These are phyloP conservation scores for Nakazawaea holstii DNA, from an alignment of 805 yeast species.

Conservation along the genomic window DNA sequence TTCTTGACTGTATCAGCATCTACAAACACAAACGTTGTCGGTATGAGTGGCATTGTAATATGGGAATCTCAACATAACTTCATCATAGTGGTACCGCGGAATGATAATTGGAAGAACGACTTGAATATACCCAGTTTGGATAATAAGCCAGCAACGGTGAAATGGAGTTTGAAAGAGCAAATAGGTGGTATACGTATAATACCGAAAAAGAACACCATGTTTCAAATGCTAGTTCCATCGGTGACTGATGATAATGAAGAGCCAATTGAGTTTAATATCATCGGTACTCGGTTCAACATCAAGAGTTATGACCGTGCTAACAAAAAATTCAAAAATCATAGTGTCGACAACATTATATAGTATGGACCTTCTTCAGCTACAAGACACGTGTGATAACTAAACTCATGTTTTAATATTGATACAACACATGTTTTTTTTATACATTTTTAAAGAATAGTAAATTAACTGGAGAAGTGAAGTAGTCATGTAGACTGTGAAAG, in stretches of 20 bases:
- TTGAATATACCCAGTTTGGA: slow-evolving; percentile 17
- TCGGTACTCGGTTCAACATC: slow-evolving; percentile 76
- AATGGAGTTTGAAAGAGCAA: slow-evolving; percentile 18
- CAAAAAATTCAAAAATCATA: slow-evolving; percentile 77
- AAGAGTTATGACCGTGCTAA: slow-evolving; percentile 78
- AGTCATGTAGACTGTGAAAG: too few relatives aligned
- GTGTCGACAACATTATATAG: slow-evolving; percentile 48
- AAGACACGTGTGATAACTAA: too few relatives aligned
- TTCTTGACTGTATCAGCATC: slow-evolving; percentile 51
- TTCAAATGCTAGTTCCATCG: slow-evolving; percentile 43
- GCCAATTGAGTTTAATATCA: slow-evolving; percentile 51
- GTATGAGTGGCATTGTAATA: slow-evolving; percentile 67
- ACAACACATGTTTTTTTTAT: too few relatives aligned
- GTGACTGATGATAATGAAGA: slow-evolving; percentile 26
- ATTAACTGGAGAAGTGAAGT: too few relatives aligned
- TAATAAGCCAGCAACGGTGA: background rate
- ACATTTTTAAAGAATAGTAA: too few relatives aligned
- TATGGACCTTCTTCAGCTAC: too few relatives aligned
- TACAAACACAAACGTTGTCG: slow-evolving; percentile 51
- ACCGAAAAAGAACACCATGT: slow-evolving; percentile 63
- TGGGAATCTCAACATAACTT: slow-evolving; percentile 81
- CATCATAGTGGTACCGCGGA: slow-evolving; percentile 49
- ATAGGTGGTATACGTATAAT: slow-evolving; percentile 64
- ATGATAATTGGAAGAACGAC: slow-evolving; percentile 29
- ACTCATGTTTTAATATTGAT: too few relatives aligned